Evolutionary conservation across 2,329 filamentous ascomycete genomes (phyloP), one percentile per base, ranked within the genome.

Genomic region (Metarhizium album): DNA sequence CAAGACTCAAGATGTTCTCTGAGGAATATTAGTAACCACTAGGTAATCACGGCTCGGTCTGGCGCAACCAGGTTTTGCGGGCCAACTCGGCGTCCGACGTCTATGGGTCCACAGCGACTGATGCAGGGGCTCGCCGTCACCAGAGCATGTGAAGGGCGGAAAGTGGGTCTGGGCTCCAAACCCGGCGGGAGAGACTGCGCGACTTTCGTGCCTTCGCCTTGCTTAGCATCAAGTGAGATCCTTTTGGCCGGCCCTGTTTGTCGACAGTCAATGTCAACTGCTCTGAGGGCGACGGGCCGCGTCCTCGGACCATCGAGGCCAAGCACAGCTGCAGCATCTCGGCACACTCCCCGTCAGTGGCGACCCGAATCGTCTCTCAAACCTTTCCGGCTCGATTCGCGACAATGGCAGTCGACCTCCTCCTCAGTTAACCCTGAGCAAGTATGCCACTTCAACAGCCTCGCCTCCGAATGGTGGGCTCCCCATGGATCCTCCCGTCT

Each of bases 401-500:
- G 11, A 40, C 55, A 54, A 51, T 53, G 48, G 48, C 59, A 59
- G 38, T 55, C 63, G 46, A 57, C 66, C 50, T 75, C 71, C 60
- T 82, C 85, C 46, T 90, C 87, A 50, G 87, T 98, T 69, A 94
- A 94, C 61, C 79, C 87, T 49, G 80, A 84, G 58, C 91, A 98
- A 73, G 82, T 98, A 57, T 87, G 86, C 18, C 93, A 98, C 74
- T 98, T 98, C 79, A 90, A 90, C 63, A 82, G 83, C 55, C 87
- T 98, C 62, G 93, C 93, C 57, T 87, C 87, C 57, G 85, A 85
- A 61, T 98, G 93, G 93, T 98, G 93, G 93, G 90, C 97, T 69
- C 87, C 91, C 1, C 83, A 95, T 64, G 93, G 93, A 48, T 85
- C 91, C 6, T 96, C 90, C 3, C 83, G 91, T 38, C 82, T 96